Conservation (phyloP, 2,329 filamentous ascomycete species). For the Aspergillus hortae region DNA sequence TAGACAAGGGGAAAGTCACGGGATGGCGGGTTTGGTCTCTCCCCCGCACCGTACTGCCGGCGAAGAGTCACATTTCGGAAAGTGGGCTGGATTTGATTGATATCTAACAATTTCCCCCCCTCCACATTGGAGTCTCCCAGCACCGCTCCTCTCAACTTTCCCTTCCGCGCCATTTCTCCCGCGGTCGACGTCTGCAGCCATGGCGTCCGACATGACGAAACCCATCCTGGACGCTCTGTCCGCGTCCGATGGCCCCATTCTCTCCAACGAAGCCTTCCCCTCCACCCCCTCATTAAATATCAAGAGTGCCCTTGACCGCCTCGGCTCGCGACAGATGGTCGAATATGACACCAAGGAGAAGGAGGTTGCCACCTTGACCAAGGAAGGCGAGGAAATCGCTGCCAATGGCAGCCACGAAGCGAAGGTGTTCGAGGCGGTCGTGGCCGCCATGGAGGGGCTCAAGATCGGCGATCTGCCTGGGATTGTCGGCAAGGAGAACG, state of each 20-base stretch:
- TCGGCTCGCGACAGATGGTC: constrained; percentile 82
- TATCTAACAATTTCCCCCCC: constrained; percentile 5
- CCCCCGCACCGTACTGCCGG: constrained; percentile 21
- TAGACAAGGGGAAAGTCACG: constrained; percentile 13
- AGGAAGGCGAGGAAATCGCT: constrained; percentile 69
- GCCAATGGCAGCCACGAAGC: constrained; percentile 77
- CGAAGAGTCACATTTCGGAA: constrained; percentile 33
- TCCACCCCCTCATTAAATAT: constrained; percentile 62
- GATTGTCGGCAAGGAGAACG: constrained; percentile 45
- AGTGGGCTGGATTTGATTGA: constrained; percentile 21
- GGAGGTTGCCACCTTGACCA: constrained; percentile 72
- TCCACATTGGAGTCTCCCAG: constrained; percentile 11
- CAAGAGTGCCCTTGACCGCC: constrained; percentile 84
- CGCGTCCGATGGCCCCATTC: constrained; percentile 57
- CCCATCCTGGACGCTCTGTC: constrained; percentile 65
- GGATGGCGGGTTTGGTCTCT: constrained; percentile 20
- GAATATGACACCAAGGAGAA: constrained; percentile 77
- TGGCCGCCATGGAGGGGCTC: constrained; percentile 71
- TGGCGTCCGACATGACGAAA: constrained; percentile 57
- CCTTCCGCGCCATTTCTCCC: constrained; percentile 10
- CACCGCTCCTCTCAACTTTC: constrained; percentile 5
- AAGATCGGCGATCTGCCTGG: constrained; percentile 67
- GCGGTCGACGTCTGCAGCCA: constrained; percentile 30
- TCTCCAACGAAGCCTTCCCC: constrained; percentile 69
- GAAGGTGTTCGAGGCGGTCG: constrained; percentile 73